These are phyloP conservation scores for Chionographis japonica DNA, from an alignment of 106 monocot genomes.

Conservation along the genomic window DNA sequence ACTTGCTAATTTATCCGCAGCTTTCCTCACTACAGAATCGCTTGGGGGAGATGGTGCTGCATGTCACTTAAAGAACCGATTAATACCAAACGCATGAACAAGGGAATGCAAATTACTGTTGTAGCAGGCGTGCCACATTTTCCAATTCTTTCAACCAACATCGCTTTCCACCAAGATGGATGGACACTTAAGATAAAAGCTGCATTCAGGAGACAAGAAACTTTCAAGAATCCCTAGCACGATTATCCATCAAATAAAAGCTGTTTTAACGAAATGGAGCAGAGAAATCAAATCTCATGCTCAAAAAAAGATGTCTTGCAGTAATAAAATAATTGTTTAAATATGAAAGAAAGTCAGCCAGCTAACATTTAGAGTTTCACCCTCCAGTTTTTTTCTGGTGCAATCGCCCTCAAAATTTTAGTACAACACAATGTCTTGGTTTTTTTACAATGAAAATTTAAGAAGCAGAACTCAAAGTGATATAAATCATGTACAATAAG, in stretches of 20 bases:
- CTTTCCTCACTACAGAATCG: slow-evolving; percentile 75
- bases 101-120: slow-evolving; percentile 65
- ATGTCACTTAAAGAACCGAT: slow-evolving; percentile 99
- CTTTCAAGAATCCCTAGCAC: slow-evolving; percentile 32
- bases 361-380: too few species aligned
- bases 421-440: too few species aligned
- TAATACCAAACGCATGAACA: slow-evolving; percentile 85
- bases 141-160: slow-evolving; percentile 83
- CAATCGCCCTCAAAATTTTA: too few species aligned
- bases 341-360: too few species aligned
- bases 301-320: not conserved
- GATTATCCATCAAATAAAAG: not conserved
- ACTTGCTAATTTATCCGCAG: slow-evolving; percentile 81
- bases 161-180: slow-evolving; percentile 61
- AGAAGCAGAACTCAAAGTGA: too few species aligned
- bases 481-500: too few species aligned
- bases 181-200: slow-evolving; percentile 51
- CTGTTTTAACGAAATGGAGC: slow-evolving; percentile 2
- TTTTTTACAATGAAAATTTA: too few species aligned
- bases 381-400: too few species aligned
- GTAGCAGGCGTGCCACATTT: slow-evolving; percentile 65
- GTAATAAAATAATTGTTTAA: too few species aligned
- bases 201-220: slow-evolving; percentile 55
- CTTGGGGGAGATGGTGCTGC: slow-evolving; percentile 87
- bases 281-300: slow-evolving; percentile 1